A percentile compares a stretch with the other conserved stretches of the same genome.
Evolutionary conservation across 2,329 filamentous ascomycete species (phyloP).

Genomic region (Aspergillus fumigatiaffinis): DNA sequence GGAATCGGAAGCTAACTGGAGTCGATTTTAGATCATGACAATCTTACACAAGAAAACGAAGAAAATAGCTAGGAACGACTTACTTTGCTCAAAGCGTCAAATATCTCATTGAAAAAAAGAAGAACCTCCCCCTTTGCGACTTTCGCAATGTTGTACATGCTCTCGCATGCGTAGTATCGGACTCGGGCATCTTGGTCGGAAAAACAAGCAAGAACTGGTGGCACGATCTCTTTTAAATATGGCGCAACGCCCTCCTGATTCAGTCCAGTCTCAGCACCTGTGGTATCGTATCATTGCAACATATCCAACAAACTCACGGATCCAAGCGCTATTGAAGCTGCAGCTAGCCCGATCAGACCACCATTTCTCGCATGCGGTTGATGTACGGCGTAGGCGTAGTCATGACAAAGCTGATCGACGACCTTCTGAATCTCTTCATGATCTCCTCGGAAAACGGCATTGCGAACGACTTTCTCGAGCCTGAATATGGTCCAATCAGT

Average conservation of each 20-base stretch:
- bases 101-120: slow-evolving; percentile 97
- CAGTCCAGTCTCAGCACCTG: slow-evolving; percentile 8
- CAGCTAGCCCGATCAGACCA: slow-evolving; percentile 89
- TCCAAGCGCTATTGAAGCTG: slow-evolving; percentile 91
- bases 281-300: background rate
- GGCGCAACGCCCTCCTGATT: slow-evolving; percentile 73
- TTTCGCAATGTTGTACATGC: slow-evolving; percentile 99
- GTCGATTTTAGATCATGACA: slow-evolving; percentile 12
- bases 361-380: slow-evolving; percentile 96
- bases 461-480: slow-evolving; percentile 85
- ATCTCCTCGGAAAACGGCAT: slow-evolving; percentile 72
- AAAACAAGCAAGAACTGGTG: slow-evolving; percentile 94
- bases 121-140: slow-evolving; percentile 97
- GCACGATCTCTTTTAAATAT: slow-evolving; percentile 90
- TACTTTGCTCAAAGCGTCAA: slow-evolving; percentile 95
- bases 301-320: slow-evolving; percentile 58
- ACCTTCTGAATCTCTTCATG: slow-evolving; percentile 78
- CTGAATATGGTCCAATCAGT: slow-evolving; percentile 43
- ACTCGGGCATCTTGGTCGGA: slow-evolving; percentile 96
- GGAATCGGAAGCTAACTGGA: slow-evolving; percentile 85
- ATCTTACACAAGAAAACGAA: background rate
- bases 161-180: slow-evolving; percentile 96
- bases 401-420: slow-evolving; percentile 93
- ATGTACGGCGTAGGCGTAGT: slow-evolving; percentile 96
- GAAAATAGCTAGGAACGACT: slow-evolving; percentile 11